Evolutionary conservation across 2,329 filamentous ascomycete species (phyloP).

Genomic region (Calonectria pseudoturangicola): DNA sequence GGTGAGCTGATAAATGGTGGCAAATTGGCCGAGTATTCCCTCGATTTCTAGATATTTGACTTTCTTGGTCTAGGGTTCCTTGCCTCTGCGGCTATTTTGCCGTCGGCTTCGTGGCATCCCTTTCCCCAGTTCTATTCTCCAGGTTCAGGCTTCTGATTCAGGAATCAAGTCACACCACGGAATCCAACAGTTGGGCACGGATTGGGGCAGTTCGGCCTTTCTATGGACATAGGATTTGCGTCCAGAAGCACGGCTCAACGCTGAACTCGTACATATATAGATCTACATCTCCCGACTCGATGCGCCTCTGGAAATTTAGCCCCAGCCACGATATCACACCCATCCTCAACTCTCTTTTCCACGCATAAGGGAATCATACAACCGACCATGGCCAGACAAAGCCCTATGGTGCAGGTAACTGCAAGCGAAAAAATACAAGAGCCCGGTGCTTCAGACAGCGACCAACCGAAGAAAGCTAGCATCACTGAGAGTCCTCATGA

Average conservation of each 20-base stretch:
- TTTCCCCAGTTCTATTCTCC: neutral
- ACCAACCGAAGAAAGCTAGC: slow-evolving; percentile 37
- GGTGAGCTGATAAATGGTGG: slow-evolving; percentile 17
- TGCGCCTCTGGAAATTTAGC: neutral
- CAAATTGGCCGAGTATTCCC: neutral
- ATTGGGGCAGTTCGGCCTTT: neutral
- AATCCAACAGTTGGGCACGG: neutral
- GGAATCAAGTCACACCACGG: neutral
- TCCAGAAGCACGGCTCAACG: neutral
- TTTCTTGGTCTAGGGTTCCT: neutral
- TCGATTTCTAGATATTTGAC: neutral
- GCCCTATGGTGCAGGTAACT: neutral
- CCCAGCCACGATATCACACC: neutral
- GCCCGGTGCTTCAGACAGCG: slow-evolving; percentile 42
- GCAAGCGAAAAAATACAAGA: slow-evolving; percentile 27
- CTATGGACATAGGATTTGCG: neutral
- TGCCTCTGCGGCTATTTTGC: slow-evolving; percentile 11
- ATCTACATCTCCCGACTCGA: neutral
- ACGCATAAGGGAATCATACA: neutral
- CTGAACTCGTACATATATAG: neutral
- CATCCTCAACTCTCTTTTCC: neutral
- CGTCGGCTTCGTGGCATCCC: neutral
- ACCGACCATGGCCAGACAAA: neutral
- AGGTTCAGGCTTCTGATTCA: slow-evolving; percentile 14
- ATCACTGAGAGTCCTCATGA: slow-evolving; percentile 28